Percentiles rank a stretch among this genome's conserved stretches.
Conservation (phyloP, 2,329 filamentous ascomycete species). For the Calonectria montana region DNA sequence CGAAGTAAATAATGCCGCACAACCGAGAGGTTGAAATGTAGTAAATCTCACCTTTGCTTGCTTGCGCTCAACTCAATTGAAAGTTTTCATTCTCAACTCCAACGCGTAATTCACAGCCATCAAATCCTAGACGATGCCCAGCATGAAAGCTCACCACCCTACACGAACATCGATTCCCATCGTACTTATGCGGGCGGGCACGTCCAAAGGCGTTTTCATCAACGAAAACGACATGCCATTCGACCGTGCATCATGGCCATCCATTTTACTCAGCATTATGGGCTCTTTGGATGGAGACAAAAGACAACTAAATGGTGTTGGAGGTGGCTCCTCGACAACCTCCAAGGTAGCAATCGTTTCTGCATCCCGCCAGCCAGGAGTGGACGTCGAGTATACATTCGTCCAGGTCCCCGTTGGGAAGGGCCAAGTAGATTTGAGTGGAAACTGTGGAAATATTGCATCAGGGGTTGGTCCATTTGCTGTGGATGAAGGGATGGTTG, state of each 20-base stretch:
- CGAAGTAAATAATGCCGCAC: too few species aligned
- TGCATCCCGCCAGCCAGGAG: not conserved
- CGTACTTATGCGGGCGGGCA: not conserved
- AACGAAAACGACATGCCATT: not conserved
- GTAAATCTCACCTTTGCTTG: not conserved
- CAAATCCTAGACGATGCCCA: not conserved
- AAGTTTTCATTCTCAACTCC: not conserved
- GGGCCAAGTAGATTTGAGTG: not conserved
- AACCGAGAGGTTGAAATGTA: too few species aligned
- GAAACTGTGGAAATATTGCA: not conserved
- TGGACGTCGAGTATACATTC: not conserved
- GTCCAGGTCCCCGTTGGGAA: not conserved
- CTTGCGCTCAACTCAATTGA: not conserved
- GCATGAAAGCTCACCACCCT: not conserved
- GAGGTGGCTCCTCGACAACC: not conserved
- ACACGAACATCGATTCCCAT: not conserved
- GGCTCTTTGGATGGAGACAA: not conserved
- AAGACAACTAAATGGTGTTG: not conserved
- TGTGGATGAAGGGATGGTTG: not conserved
- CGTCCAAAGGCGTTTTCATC: not conserved
- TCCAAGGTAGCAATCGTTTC: not conserved
- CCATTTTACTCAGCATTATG: not conserved
- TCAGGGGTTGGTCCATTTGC: not conserved
- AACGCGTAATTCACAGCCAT: not conserved
- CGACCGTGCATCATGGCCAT: not conserved